A percentile compares a stretch with the other conserved stretches of the same genome.
phyloP scores from a whole-genome alignment of 805 yeast genomes.

The Pichia kluyveri region DNA sequence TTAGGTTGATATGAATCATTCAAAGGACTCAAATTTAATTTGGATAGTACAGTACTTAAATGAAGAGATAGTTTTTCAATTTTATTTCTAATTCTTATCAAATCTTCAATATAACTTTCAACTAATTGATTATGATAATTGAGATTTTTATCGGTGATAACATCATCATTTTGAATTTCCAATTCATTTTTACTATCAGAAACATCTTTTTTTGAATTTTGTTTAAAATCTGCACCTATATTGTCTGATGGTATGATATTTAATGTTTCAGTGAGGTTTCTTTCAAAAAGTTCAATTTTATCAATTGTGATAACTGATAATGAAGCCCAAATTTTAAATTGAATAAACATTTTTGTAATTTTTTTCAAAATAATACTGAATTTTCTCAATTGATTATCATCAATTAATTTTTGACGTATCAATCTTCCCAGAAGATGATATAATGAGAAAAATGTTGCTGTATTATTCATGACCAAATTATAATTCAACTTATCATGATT shows the following conservation, averaged over 20 bases:
- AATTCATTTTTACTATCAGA: neutral
- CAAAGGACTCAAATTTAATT: neutral
- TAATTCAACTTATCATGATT: slow-evolving; percentile 45
- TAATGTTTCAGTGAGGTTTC: neutral
- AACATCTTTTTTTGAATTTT: neutral
- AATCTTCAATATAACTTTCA: neutral
- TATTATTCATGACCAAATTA: slow-evolving; percentile 41
- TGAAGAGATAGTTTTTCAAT: slow-evolving; percentile 1
- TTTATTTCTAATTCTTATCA: neutral
- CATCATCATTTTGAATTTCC: neutral
- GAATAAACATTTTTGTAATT: slow-evolving; percentile 47
- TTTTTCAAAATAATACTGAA: slow-evolving; percentile 43
- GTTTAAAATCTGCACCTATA: neutral
- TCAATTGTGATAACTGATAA: slow-evolving; percentile 1
- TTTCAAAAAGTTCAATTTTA: neutral
- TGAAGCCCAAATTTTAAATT: slow-evolving; percentile 43
- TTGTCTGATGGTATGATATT: neutral
- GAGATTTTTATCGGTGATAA: neutral
- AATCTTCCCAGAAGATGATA: slow-evolving; percentile 50
- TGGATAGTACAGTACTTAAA: neutral
- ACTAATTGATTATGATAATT: neutral
- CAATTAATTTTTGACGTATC: slow-evolving; percentile 40
- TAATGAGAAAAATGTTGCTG: slow-evolving; percentile 43
- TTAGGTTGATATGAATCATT: slow-evolving; percentile 1
- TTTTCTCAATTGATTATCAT: slow-evolving; percentile 36